These are phyloP conservation scores for Globisporangium uncinulatum DNA, from an alignment of 352 stramenopile genomes.

Conservation along the genomic window DNA sequence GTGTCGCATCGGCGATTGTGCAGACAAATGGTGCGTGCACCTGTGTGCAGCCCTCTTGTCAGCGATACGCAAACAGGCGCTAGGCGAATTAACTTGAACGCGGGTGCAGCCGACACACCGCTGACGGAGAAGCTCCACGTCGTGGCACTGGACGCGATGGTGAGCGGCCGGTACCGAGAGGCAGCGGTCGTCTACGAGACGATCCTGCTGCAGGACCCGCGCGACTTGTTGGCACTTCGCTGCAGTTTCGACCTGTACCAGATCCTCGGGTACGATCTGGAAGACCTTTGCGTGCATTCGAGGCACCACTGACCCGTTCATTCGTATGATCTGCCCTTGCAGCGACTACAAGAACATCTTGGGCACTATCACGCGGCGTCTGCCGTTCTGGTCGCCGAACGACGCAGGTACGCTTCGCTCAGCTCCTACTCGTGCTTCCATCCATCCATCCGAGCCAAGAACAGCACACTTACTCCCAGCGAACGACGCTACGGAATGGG, in stretches of 20 bases:
- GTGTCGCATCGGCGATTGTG: slow-evolving; percentile 27
- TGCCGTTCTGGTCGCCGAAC: slow-evolving; percentile 74
- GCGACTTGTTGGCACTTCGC: slow-evolving; percentile 67
- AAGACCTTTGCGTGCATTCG: no score
- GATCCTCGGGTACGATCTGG: slow-evolving; percentile 51
- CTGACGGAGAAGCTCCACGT: slow-evolving; percentile 68
- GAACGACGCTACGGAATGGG: no score
- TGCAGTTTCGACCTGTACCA: slow-evolving; percentile 77
- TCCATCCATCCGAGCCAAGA: no score
- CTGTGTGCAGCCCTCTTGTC: neutral
- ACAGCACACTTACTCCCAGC: neutral
- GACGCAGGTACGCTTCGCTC: slow-evolving; percentile 28
- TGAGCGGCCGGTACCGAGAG: slow-evolving; percentile 60
- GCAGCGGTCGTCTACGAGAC: slow-evolving; percentile 75
- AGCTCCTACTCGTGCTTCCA: neutral
- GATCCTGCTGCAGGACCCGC: slow-evolving; percentile 60
- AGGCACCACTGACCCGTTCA: neutral
- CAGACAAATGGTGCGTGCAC: slow-evolving; percentile 24
- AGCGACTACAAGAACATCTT: slow-evolving; percentile 79
- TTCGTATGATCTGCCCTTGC: neutral
- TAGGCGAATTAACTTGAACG: neutral
- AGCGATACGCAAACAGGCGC: neutral
- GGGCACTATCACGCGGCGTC: slow-evolving; percentile 57
- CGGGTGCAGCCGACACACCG: slow-evolving; percentile 14
- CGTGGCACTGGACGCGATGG: slow-evolving; percentile 57